Conservation (phyloP, 495 filamentous ascomycete genomes). For the Glonium stellatum region DNA sequence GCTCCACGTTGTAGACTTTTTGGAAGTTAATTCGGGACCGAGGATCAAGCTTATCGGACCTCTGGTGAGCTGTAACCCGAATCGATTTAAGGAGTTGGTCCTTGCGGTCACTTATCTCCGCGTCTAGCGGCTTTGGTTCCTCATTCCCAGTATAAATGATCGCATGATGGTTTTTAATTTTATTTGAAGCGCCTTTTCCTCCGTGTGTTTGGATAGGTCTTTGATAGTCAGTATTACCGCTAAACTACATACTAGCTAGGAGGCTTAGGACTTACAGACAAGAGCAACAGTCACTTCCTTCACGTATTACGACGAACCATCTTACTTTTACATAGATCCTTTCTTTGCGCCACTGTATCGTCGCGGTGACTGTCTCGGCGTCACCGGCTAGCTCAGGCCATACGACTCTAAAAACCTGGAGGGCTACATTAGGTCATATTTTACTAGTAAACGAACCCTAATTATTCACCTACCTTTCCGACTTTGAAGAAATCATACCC, state of each 20-base stretch:
- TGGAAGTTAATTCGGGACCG: conserved; percentile 42
- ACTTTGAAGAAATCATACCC: conserved; percentile 7
- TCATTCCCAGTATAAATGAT: conserved; percentile 28
- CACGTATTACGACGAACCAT: conserved; percentile 29
- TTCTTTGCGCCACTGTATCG: conserved; percentile 8
- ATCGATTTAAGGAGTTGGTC: conserved; percentile 7
- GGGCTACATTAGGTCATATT: too few species aligned
- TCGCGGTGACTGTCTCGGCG: conserved; percentile 3
- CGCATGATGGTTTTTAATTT: conserved; percentile 24
- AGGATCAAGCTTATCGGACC: conserved; percentile 9
- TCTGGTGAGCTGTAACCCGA: background rate
- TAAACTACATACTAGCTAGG: background rate
- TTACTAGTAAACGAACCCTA: too few species aligned
- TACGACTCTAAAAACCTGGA: conserved; percentile 9
- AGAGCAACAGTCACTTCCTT: conserved; percentile 20
- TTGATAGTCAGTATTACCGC: background rate
- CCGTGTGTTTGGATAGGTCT: conserved; percentile 28
- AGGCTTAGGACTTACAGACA: conserved; percentile 10
- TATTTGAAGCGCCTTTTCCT: conserved; percentile 16
- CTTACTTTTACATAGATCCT: conserved; percentile 23
- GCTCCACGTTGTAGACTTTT: conserved; percentile 45
- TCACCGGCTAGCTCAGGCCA: conserved; percentile 27
- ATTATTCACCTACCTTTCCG: background rate
- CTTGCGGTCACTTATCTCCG: background rate
- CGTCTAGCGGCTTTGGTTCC: background rate